Percentiles rank a stretch among this genome's conserved stretches.
Conservation (phyloP, 1,284 basidiomycete genomes). For the Hemileia vastatrix region DNA sequence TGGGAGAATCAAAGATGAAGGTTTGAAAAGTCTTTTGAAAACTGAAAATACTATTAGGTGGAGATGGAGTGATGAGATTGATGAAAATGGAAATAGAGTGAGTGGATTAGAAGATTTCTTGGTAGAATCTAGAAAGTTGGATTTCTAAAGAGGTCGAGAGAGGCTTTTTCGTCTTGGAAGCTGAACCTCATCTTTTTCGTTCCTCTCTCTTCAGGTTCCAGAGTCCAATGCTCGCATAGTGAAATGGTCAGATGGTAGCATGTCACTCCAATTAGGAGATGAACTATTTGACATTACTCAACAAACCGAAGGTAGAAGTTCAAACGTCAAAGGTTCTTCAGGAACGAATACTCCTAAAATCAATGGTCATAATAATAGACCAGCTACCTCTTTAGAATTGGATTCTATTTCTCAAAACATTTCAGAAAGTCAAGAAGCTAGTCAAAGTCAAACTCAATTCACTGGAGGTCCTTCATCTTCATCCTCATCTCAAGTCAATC, state of each 20-base stretch:
- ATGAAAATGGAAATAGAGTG: conserved; percentile 60
- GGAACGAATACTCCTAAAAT: too few species aligned
- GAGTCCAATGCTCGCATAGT: conserved; percentile 82
- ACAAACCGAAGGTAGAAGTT: conserved; percentile 2
- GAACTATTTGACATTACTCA: conserved; percentile 76
- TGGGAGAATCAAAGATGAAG: conserved; percentile 54
- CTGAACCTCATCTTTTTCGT: not conserved
- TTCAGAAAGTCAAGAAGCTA: too few species aligned
- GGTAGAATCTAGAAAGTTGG: conserved; percentile 11
- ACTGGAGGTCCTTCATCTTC: too few species aligned
- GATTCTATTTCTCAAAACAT: too few species aligned
- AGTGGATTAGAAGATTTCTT: conserved; percentile 39
- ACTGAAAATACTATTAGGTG: conserved; percentile 84
- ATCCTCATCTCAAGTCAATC: too few species aligned
- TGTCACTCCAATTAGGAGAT: conserved; percentile 70
- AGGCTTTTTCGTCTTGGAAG: conserved; percentile 2
- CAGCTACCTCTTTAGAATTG: conserved; percentile 5
- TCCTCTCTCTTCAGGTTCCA: conserved; percentile 52
- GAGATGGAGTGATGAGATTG: conserved; percentile 75
- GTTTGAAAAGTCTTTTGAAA: conserved; percentile 49
- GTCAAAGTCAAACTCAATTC: too few species aligned
- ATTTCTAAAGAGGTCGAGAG: too few species aligned
- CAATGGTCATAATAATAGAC: conserved; percentile 27
- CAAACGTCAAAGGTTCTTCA: conserved; percentile 49
- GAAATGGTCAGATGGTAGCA: conserved; percentile 78